Percentiles rank a stretch among this genome's conserved stretches.
phyloP scores from a whole-genome alignment of 192 early-diverging fungal genomes.

The Dissophora globulifera region DNA sequence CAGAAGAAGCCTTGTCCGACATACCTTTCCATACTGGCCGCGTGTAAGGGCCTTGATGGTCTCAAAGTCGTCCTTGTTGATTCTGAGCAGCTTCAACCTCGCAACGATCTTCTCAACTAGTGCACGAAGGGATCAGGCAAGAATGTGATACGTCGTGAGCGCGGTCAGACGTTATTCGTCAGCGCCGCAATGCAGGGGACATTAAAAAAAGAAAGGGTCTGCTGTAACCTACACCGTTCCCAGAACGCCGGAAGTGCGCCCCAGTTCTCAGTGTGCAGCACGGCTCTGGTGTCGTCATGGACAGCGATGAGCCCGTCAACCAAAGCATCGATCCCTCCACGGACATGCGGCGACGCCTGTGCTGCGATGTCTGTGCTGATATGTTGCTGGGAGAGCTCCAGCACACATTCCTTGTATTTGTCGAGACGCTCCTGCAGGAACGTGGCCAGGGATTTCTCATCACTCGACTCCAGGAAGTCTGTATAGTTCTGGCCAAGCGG shows the following conservation, averaged over 20 bases:
- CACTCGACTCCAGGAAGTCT: slow-evolving; percentile 44
- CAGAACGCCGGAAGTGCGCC: slow-evolving; percentile 47
- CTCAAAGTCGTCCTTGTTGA: slow-evolving; percentile 82
- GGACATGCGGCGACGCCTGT: slow-evolving; percentile 2
- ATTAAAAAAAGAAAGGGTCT: no score
- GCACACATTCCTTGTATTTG: slow-evolving; percentile 41
- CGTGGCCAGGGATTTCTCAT: slow-evolving; percentile 42
- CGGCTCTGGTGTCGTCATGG: slow-evolving; percentile 44
- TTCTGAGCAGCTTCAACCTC: slow-evolving; percentile 56
- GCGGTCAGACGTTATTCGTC: no score
- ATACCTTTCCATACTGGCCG: slow-evolving; percentile 77
- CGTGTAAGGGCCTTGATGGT: slow-evolving; percentile 77
- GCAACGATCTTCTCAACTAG: slow-evolving; percentile 44
- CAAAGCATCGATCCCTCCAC: slow-evolving; percentile 39
- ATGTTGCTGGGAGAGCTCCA: slow-evolving; percentile 19
- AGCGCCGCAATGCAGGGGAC: no score
- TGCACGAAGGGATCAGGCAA: no score
- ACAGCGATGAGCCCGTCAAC: slow-evolving; percentile 48
- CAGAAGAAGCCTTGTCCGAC: no score
- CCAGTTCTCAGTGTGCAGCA: slow-evolving; percentile 46
- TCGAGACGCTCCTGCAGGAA: slow-evolving; percentile 48
- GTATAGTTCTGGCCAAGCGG: slow-evolving; percentile 51
- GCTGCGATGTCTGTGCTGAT: neutral
- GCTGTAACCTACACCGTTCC: slow-evolving; percentile 35
- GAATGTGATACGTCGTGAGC: no score